phyloP scores from a whole-genome alignment of 2,329 filamentous ascomycete species.

The Aspergillus jensenii region DNA sequence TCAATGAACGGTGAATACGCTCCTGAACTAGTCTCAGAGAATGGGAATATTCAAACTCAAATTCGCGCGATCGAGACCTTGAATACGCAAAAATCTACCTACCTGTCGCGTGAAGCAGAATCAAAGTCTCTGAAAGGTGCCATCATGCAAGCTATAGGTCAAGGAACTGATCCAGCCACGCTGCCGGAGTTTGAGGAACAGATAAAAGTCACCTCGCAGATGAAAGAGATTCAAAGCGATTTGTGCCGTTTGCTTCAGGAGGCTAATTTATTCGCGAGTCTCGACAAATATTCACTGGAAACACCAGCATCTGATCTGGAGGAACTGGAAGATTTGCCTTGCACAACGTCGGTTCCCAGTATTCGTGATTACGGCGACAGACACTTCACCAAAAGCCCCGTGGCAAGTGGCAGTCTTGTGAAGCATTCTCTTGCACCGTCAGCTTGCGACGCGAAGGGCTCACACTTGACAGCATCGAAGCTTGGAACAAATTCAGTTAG shows the following conservation, averaged over 20 bases:
- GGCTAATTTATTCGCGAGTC: conserved; percentile 27
- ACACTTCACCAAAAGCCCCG: neutral
- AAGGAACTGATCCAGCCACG: conserved; percentile 31
- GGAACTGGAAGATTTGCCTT: neutral
- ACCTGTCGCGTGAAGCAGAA: conserved; percentile 28
- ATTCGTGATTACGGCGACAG: neutral
- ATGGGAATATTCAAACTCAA: conserved; percentile 35
- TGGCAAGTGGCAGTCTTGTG: neutral
- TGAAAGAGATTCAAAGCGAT: conserved; percentile 34
- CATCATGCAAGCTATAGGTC: conserved; percentile 36
- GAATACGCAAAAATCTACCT: conserved; percentile 27
- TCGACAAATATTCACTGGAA: neutral
- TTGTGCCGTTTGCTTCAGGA: conserved; percentile 35
- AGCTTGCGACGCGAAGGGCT: neutral
- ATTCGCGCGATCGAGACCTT: conserved; percentile 40
- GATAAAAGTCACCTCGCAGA: conserved; percentile 30
- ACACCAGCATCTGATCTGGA: neutral
- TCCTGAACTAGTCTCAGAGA: conserved; percentile 35
- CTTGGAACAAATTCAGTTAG: conserved; percentile 1
- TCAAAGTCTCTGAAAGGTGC: conserved; percentile 36
- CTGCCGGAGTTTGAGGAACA: conserved; percentile 37
- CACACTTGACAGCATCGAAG: conserved; percentile 2
- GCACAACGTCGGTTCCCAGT: neutral
- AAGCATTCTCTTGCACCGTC: neutral
- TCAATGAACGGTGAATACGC: conserved; percentile 36